Percentiles rank a stretch among this genome's conserved stretches.
These are phyloP conservation scores for Heritiera fomes DNA, from an alignment of 345 rosid genomes.

Conservation along the genomic window DNA sequence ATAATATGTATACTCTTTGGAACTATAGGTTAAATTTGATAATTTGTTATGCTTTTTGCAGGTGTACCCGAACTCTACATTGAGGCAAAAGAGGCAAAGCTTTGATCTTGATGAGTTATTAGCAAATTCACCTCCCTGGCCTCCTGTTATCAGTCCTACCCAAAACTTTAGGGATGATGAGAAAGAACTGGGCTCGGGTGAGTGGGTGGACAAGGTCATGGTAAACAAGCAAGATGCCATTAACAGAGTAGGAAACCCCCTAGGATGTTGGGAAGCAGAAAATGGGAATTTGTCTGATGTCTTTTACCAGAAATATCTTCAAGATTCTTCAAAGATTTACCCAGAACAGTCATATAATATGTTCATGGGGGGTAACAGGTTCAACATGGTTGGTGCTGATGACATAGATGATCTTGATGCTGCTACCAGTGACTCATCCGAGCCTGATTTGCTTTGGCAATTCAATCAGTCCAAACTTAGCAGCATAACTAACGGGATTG, in stretches of 20 bases:
- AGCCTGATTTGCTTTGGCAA: slow-evolving; percentile 90
- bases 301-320: slow-evolving; percentile 65
- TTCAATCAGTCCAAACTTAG: slow-evolving; percentile 67
- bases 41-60: slow-evolving; percentile 31
- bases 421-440: slow-evolving; percentile 87
- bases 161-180: slow-evolving; percentile 70
- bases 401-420: slow-evolving; percentile 79
- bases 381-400: slow-evolving; percentile 40
- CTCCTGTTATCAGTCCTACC: slow-evolving; percentile 70
- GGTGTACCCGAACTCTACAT: slow-evolving; percentile 46
- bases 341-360: slow-evolving; percentile 67
- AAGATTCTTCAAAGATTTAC: slow-evolving; percentile 65
- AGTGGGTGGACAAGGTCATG: slow-evolving; percentile 98
- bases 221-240: slow-evolving; percentile 79
- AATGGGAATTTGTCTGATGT: slow-evolving; percentile 49
- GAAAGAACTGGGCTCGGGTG: slow-evolving; percentile 60
- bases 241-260: slow-evolving; percentile 40
- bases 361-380: slow-evolving; percentile 51
- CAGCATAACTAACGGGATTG: slow-evolving; percentile 45
- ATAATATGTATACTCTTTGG: no score
- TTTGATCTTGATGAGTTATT: slow-evolving; percentile 81
- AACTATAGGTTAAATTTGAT: slow-evolving; percentile 5
- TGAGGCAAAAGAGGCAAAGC: slow-evolving; percentile 63
- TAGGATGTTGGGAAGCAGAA: slow-evolving; percentile 62
- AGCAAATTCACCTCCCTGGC: slow-evolving; percentile 95